phyloP scores from a whole-genome alignment of 306 rosid genomes.

The Mucuna pruriens region DNA sequence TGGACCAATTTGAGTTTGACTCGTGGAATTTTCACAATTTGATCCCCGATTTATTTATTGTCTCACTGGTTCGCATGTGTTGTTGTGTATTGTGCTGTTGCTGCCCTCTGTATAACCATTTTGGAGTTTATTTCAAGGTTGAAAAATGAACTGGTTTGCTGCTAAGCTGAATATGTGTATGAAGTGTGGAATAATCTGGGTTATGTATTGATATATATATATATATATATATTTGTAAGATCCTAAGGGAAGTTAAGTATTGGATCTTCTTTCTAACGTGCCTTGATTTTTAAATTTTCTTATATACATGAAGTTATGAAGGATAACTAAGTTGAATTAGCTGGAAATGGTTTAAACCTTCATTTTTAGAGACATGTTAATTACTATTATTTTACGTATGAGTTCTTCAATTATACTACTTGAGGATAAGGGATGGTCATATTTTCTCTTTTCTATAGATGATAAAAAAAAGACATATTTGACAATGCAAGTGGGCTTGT shows the following conservation, averaged over 20 bases:
- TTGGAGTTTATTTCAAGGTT: neutral
- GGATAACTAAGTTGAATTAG: constrained; percentile 20
- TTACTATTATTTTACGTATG: neutral
- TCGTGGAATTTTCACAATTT: neutral
- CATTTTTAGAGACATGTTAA: neutral
- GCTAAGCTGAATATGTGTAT: neutral
- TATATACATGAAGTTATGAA: neutral
- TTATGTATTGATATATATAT: neutral
- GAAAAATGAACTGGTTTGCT: neutral
- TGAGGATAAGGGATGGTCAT: neutral
- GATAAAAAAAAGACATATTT: neutral
- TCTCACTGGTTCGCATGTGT: neutral
- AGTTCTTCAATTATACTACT: neutral
- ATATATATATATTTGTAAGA: no score
- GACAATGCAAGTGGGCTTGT: constrained; percentile 21
- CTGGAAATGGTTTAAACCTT: neutral
- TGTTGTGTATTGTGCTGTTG: constrained; percentile 11
- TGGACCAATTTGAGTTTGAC: constrained; percentile 5
- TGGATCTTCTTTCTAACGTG: neutral
- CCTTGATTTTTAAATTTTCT: neutral
- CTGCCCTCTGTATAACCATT: neutral
- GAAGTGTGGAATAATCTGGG: constrained; percentile 15
- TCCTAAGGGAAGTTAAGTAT: constrained; percentile 3
- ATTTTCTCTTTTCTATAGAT: neutral
- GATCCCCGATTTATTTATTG: neutral